Evolutionary conservation across 164 flowering plant genomes (phyloP), one percentile per base, ranked within the genome.

Genomic region (Umbilicus rupestris): DNA sequence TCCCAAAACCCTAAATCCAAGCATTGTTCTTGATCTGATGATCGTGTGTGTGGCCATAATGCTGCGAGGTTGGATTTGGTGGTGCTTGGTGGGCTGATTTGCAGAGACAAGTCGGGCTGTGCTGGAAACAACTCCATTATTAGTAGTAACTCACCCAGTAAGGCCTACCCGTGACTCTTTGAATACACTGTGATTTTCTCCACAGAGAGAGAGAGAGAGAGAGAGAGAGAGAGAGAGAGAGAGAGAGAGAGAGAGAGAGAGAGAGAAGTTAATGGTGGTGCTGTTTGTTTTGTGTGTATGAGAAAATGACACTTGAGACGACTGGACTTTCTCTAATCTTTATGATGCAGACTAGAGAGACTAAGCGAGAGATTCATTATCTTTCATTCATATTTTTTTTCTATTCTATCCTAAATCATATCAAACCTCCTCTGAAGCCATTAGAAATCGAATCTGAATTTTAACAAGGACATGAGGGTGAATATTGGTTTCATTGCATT

Each of bases 51-150:
- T 63, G 78, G 64, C 37, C 66, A 70, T 16, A 90, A 72, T 30
- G 87, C 63, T 71, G 88, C 76, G 72, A 83, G 83, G 73, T 41
- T 62, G 24, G 26, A 12, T 62, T n/a, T n/a, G 4, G 65, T 62
- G 44, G 46, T 77, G 79, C 77, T 87, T 44, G 98, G 98, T 6
- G 90, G 96, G 72, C 96, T 90, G 72, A 93, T 93, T 85, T 87
- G 97, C 3, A 93, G 78, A 22, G 98, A 88, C 59, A 93, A 78
- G 74, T 93, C 98, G 24, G 97, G 98, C 74, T 88, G 97, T 58
- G 98, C 88, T 44, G 97, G 94, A 49, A 90, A 93, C 3, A 90
- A 77, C 86, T 93, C 98, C 98, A 93, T 92, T 37, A 58, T 60
- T n/a, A n/a, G n/a, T n/a, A 47, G 35, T 46, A 15, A 29, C 42